Conservation (phyloP, 2,329 filamentous ascomycete genomes). For the Spiromastix sp. region DNA sequence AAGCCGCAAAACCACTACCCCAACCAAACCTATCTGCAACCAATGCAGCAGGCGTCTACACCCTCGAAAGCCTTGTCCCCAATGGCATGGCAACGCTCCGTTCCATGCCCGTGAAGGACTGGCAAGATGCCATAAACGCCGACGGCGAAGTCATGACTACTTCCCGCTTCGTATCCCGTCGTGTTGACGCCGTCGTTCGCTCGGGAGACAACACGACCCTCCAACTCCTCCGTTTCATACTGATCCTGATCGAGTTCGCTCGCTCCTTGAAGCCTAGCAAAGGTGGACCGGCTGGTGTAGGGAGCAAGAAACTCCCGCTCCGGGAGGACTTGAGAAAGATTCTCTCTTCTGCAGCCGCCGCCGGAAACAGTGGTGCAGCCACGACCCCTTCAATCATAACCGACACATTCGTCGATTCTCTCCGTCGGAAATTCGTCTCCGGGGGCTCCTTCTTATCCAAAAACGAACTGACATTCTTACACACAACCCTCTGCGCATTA, state of each 20-base stretch:
- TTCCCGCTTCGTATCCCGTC: constrained; percentile 35
- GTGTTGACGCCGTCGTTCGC: constrained; percentile 29
- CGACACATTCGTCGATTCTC: constrained; percentile 29
- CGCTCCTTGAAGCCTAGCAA: constrained; percentile 22
- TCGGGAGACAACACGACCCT: constrained; percentile 31
- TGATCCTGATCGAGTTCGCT: constrained; percentile 33
- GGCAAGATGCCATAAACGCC: constrained; percentile 28
- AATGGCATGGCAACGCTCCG: constrained; percentile 31
- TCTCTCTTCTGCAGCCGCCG: constrained; percentile 20
- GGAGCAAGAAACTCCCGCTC: constrained; percentile 30
- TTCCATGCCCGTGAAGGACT: constrained; percentile 33
- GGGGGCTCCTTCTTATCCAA: constrained; percentile 24
- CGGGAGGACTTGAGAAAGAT: constrained; percentile 30
- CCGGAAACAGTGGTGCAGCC: constrained; percentile 12
- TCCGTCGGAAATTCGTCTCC: constrained; percentile 33
- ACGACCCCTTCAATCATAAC: constrained; percentile 17
- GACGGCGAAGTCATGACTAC: constrained; percentile 26
- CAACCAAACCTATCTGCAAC: constrained; percentile 31
- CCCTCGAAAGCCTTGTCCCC: constrained; percentile 32
- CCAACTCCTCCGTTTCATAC: constrained; percentile 36
- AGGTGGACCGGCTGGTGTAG: constrained; percentile 19
- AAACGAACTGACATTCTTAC: constrained; percentile 32
- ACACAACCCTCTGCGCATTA: constrained; percentile 37
- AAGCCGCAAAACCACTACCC: constrained; percentile 37
- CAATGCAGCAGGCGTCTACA: constrained; percentile 37